Percentiles rank a stretch among this genome's conserved stretches.
phyloP scores from a whole-genome alignment of 192 early-diverging fungal genomes.

The Gigaspora rosea region DNA sequence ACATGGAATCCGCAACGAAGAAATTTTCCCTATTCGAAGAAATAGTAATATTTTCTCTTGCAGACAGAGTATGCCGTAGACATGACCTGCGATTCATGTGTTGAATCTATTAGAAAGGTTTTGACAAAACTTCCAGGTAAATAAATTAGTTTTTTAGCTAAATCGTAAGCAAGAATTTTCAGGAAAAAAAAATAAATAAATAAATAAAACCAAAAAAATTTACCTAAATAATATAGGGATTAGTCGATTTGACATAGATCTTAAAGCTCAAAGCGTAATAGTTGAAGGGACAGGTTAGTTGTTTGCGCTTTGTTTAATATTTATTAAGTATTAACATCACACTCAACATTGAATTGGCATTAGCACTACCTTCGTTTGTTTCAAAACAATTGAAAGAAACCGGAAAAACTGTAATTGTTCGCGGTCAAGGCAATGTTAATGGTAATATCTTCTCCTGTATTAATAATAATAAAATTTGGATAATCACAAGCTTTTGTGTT shows the following conservation, averaged over 20 bases:
- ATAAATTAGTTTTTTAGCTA: neutral
- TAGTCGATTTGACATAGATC: constrained; percentile 62
- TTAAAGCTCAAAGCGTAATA: constrained; percentile 70
- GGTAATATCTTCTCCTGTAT: constrained; percentile 33
- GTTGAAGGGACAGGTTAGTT: constrained; percentile 67
- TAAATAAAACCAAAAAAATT: too few relatives aligned
- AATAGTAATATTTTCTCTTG: neutral
- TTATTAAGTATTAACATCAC: neutral
- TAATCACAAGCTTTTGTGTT: neutral
- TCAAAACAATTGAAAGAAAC: constrained; percentile 67
- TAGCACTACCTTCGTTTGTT: constrained; percentile 67
- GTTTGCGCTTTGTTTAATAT: neutral
- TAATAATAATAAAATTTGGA: neutral
- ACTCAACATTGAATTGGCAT: neutral
- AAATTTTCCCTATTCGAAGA: too few relatives aligned
- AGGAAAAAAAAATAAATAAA: too few relatives aligned
- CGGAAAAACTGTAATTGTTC: constrained; percentile 74
- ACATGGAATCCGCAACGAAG: too few relatives aligned
- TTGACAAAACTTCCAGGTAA: constrained; percentile 51
- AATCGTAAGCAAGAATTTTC: neutral
- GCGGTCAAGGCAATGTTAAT: constrained; percentile 69
- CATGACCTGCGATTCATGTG: constrained; percentile 84
- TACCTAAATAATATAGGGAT: constrained; percentile 49
- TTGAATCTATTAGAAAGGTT: constrained; percentile 62
- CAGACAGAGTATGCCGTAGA: constrained; percentile 84